Evolutionary conservation across 805 yeast species (phyloP), one percentile per base, ranked within the genome.

Genomic region (Scheffersomyces spartinae): DNA sequence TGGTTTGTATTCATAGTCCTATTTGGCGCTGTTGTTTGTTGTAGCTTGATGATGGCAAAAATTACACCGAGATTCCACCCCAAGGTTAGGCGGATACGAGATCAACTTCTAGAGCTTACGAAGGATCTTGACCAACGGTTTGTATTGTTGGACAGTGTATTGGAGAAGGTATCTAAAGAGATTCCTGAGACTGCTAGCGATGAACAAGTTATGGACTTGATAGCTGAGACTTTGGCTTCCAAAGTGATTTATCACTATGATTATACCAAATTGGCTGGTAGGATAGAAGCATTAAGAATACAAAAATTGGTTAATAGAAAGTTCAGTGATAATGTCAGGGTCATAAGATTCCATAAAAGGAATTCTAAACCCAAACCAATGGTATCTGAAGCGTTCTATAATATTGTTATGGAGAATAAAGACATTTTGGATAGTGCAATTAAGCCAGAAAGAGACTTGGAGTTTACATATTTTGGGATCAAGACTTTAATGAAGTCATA

Each of bases 401-500:
- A 73, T 11, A 64, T 71, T 27, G 91, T 85, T 9, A 57, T 56
- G 62, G 54, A 68, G 26, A 59, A 83, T 48, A 69, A 70, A 24
- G 79, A 73, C 19, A 71, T 62, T 44, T 61, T 88, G 27, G 73
- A 88, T 54, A 61, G 74, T 7, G 74, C 93, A 10, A 72, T 88
- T 24, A 78, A 70, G 18, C 73, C 71, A 37, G 79, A 73, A 35
- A 70, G 95, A 39, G 97, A 88, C 52, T 74, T 70, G 50, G 68
- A 64, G 38, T 68, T 81, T 46, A 71, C 82, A 45, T 88, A 74
- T 51, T 88, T 88, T 47, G 97, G 95, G 15, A 74, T 84, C 61
- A 82, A 79, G 55, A 88, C 97, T n/a, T 61, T 88, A 30, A 85
- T 80, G 52, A 77, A 86, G 44, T 78, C 95, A 3, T 88, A 88